phyloP scores from a whole-genome alignment of 768 basidiomycete genomes.

The Trametes gibbosa region DNA sequence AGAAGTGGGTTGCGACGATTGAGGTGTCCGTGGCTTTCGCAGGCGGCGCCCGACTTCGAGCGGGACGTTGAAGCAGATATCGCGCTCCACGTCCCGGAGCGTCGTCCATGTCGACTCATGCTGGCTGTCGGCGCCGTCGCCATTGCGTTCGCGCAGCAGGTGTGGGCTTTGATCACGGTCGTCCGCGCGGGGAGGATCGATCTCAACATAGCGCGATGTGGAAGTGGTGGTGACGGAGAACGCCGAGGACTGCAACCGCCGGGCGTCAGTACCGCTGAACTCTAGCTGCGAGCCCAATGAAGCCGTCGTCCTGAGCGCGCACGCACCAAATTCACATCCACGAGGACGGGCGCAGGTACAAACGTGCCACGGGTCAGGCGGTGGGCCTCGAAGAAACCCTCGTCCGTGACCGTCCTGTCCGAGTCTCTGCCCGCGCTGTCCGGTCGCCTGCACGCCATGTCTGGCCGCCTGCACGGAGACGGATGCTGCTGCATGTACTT shows the following conservation, averaged over 20 bases:
- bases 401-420: conserved; percentile 20
- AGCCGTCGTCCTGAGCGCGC: background rate
- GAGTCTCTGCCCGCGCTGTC: conserved; percentile 3
- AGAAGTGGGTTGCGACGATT: background rate
- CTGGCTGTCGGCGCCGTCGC: background rate
- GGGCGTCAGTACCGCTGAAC: background rate
- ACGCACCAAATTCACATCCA: conserved; percentile 29
- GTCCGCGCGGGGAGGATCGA: conserved; percentile 20
- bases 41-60: conserved; percentile 17
- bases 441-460: background rate
- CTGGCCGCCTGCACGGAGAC: background rate
- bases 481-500: background rate
- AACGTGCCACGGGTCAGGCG: conserved; percentile 18
- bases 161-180: background rate
- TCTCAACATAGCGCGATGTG: conserved; percentile 34
- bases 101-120: conserved; percentile 23
- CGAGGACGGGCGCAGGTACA: conserved; percentile 24
- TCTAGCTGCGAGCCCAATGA: too few relatives aligned
- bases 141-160: background rate
- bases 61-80: conserved; percentile 23
- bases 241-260: conserved; percentile 27
- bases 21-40: conserved; percentile 17
- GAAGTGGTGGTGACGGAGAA: conserved; percentile 38
- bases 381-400: conserved; percentile 29
- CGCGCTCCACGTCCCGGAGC: conserved; percentile 18